phyloP scores from a whole-genome alignment of 257 asterid species.

The Capsicum rhomboideum region DNA sequence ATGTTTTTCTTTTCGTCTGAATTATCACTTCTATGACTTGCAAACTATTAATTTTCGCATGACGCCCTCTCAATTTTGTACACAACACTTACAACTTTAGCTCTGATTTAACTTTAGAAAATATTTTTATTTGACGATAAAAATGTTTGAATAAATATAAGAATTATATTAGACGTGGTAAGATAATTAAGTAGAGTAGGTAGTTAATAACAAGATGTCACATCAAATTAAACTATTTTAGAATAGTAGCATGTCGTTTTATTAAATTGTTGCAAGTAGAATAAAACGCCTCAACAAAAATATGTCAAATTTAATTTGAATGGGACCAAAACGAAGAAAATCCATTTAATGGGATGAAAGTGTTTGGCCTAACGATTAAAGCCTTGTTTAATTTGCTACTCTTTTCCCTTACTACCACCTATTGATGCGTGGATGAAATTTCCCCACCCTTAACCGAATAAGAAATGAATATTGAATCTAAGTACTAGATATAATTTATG shows the following conservation, averaged over 20 bases:
- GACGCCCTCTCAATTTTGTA: too few relatives aligned
- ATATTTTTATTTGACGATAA: background rate
- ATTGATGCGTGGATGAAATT: too few relatives aligned
- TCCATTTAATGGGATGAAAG: background rate
- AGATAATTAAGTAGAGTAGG: background rate
- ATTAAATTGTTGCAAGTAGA: background rate
- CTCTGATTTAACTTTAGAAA: background rate
- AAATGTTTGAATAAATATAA: background rate
- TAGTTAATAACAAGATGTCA: too few relatives aligned
- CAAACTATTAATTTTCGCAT: too few relatives aligned
- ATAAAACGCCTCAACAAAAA: background rate
- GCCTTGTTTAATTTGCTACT: background rate
- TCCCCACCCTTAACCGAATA: too few relatives aligned
- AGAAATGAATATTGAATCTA: too few relatives aligned
- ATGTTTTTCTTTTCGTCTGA: too few relatives aligned
- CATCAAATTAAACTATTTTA: background rate
- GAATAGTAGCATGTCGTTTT: background rate
- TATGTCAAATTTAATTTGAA: background rate
- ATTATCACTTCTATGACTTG: too few relatives aligned
- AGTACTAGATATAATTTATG: too few relatives aligned
- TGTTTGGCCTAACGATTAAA: background rate
- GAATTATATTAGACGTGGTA: background rate
- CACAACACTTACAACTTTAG: background rate
- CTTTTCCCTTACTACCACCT: too few relatives aligned
- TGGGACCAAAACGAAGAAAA: background rate